These are phyloP conservation scores for Babesia caballi DNA, from an alignment of 169 alveolate species.

Conservation along the genomic window DNA sequence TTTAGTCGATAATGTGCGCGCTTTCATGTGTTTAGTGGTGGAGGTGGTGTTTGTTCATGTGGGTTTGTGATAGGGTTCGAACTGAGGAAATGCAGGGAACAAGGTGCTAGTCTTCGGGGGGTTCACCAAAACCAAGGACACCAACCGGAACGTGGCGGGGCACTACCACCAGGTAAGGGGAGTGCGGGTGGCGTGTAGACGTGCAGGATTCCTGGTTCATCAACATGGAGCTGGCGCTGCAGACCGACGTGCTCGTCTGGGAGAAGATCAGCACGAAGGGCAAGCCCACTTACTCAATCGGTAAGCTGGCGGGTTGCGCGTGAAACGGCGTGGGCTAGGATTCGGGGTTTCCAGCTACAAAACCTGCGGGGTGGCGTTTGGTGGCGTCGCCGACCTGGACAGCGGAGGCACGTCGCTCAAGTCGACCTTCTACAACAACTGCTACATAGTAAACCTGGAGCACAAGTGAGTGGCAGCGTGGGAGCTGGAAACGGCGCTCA, in stretches of 20 bases:
- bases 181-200: background rate
- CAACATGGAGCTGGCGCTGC: conserved; percentile 74
- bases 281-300: conserved; percentile 72
- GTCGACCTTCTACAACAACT: conserved; percentile 49
- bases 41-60: background rate
- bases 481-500: too few relatives aligned
- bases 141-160: conserved; percentile 79
- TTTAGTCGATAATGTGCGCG: too few relatives aligned
- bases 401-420: conserved; percentile 69
- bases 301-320: conserved; percentile 1
- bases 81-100: conserved; percentile 27
- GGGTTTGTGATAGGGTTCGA: too few relatives aligned
- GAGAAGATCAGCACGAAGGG: conserved; percentile 62
- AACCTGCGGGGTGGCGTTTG: conserved; percentile 76
- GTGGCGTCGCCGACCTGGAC: conserved; percentile 86
- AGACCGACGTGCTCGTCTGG: conserved; percentile 63
- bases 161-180: conserved; percentile 50
- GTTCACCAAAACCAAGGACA: conserved; percentile 82
- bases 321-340: background rate
- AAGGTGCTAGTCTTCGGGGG: conserved; percentile 85
- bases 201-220: conserved; percentile 83
- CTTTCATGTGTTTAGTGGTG: too few relatives aligned
- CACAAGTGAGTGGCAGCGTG: conserved; percentile 32
- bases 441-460: conserved; percentile 63
- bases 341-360: conserved; percentile 73